Evolutionary conservation across 2,329 filamentous ascomycete species (phyloP).

Genomic region (Microascus cirrosus): DNA sequence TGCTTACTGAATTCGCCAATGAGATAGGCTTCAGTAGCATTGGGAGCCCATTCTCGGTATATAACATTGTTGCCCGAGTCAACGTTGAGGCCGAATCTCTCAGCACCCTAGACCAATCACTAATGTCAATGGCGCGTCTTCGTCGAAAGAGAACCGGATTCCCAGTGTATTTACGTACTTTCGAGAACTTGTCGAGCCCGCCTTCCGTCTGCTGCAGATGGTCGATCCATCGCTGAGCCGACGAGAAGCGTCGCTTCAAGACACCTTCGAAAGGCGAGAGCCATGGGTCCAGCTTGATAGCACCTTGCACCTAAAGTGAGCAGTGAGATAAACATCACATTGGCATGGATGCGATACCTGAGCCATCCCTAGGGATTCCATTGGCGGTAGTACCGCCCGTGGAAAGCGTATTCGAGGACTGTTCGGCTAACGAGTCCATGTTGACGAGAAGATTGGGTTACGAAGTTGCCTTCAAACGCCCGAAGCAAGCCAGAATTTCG

Average conservation of each 20-base stretch:
- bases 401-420: slow-evolving; percentile 32
- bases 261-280: slow-evolving; percentile 73
- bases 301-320: slow-evolving; percentile 43
- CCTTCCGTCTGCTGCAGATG: slow-evolving; percentile 75
- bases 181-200: slow-evolving; percentile 83
- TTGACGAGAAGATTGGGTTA: not conserved
- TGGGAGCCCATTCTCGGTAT: slow-evolving; percentile 95
- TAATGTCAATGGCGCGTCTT: not conserved
- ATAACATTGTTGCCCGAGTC: slow-evolving; percentile 71
- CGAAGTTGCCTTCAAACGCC: not conserved
- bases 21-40: slow-evolving; percentile 71
- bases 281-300: slow-evolving; percentile 80
- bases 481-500: not conserved
- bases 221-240: slow-evolving; percentile 78
- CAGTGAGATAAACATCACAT: not conserved
- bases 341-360: slow-evolving; percentile 37
- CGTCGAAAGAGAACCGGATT: not conserved
- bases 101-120: slow-evolving; percentile 56
- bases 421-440: slow-evolving; percentile 11
- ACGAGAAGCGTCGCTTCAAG: slow-evolving; percentile 64
- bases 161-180: slow-evolving; percentile 34
- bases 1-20: slow-evolving; percentile 86
- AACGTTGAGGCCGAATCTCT: slow-evolving; percentile 79
- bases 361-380: slow-evolving; percentile 56
- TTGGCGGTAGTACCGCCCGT: slow-evolving; percentile 23